Evolutionary conservation across 768 basidiomycete genomes (phyloP).

Genomic region (Suillus hirtellus): DNA sequence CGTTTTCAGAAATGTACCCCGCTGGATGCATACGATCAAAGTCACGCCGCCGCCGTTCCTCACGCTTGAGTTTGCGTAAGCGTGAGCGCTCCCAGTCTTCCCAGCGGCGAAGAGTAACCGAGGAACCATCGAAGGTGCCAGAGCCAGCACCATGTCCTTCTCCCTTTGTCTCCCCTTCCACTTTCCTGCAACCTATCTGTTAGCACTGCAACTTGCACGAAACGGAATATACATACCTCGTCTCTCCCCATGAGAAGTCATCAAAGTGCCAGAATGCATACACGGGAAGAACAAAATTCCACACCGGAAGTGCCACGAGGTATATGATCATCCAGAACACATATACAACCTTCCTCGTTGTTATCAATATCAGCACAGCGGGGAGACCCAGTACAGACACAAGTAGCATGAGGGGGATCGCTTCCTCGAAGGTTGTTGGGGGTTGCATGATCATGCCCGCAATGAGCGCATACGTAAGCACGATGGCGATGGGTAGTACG

Average conservation of each 20-base stretch:
- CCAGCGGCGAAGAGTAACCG: slow-evolving; percentile 95
- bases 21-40: slow-evolving; percentile 76
- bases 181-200: slow-evolving; percentile 61
- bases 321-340: slow-evolving; percentile 99
- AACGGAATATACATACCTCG: slow-evolving; percentile 57
- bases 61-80: slow-evolving; percentile 85
- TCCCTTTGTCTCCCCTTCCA: slow-evolving; percentile 85
- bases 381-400: slow-evolving; percentile 92
- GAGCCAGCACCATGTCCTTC: slow-evolving; percentile 75
- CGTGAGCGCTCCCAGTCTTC: slow-evolving; percentile 99
- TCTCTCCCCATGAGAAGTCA: slow-evolving; percentile 99
- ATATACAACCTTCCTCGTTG: slow-evolving; percentile 93
- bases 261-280: slow-evolving; percentile 99
- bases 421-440: slow-evolving; percentile 84
- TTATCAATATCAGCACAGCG: slow-evolving; percentile 88
- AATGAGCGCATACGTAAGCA: slow-evolving; percentile 86
- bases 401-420: slow-evolving; percentile 90
- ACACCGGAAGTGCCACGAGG: slow-evolving; percentile 87
- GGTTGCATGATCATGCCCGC: slow-evolving; percentile 78
- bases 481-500: slow-evolving; percentile 92
- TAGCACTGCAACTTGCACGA: slow-evolving; percentile 12
- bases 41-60: slow-evolving; percentile 78
- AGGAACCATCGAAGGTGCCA: slow-evolving; percentile 49
- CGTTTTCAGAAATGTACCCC: slow-evolving; percentile 65
- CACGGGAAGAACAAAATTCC: slow-evolving; percentile 92